phyloP scores from a whole-genome alignment of 2,329 filamentous ascomycete genomes.

The Pyrenophora tritici-repentis region DNA sequence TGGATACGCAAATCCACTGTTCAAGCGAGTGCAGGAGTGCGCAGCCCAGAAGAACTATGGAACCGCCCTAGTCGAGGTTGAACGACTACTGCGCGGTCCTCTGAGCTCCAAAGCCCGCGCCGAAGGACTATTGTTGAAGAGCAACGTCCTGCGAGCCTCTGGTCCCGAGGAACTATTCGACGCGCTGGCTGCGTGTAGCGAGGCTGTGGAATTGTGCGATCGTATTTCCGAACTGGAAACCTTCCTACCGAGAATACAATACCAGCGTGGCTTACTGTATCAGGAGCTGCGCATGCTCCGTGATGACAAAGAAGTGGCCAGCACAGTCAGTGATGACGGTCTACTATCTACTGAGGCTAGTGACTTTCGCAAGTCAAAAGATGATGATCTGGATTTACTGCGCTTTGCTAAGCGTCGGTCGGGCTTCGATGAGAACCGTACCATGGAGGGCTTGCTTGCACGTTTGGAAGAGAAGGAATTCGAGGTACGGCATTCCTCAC shows the following conservation, averaged over 20 bases:
- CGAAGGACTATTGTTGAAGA: conserved; percentile 40
- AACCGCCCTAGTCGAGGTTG: conserved; percentile 30
- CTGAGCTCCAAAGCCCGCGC: conserved; percentile 31
- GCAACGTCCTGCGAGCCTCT: conserved; percentile 27
- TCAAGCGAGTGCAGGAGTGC: conserved; percentile 26
- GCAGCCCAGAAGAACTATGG: conserved; percentile 26
- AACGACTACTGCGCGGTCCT: conserved; percentile 32
- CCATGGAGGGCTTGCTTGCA: conserved; percentile 22
- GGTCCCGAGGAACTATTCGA: conserved; percentile 34
- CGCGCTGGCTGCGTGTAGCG: conserved; percentile 39
- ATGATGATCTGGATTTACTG: conserved; percentile 26
- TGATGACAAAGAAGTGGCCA: conserved; percentile 30
- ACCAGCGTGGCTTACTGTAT: conserved; percentile 31
- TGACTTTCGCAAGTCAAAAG: conserved; percentile 21
- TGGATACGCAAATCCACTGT: conserved; percentile 19
- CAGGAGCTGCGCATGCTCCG: conserved; percentile 30
- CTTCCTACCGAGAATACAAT: conserved; percentile 33
- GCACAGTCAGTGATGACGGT: conserved; percentile 9
- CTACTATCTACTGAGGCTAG: conserved; percentile 12
- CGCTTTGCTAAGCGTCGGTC: conserved; percentile 23
- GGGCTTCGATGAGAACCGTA: conserved; percentile 38
- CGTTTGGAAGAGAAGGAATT: conserved; percentile 20
- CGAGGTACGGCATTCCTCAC: conserved; percentile 9
- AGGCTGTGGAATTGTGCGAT: conserved; percentile 37
- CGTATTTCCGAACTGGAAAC: conserved; percentile 25